Conservation (phyloP, 257 asterid genomes). For the Lithospermum erythrorhizon region DNA sequence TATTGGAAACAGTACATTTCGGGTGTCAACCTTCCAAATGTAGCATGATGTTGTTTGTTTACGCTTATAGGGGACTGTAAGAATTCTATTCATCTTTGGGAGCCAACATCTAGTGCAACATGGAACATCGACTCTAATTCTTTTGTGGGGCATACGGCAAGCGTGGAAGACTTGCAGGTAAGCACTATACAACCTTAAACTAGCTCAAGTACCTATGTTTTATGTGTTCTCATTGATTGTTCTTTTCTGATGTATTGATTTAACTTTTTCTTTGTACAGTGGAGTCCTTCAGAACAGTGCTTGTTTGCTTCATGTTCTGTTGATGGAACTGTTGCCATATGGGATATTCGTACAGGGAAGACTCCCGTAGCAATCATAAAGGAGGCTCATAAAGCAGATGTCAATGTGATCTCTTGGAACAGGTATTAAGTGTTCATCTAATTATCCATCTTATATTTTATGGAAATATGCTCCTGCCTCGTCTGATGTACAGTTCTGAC, state of each 20-base stretch:
- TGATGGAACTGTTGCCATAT: conserved; percentile 66
- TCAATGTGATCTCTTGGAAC: conserved; percentile 96
- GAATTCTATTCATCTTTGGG: conserved; percentile 78
- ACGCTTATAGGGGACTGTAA: conserved; percentile 67
- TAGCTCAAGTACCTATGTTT: neutral
- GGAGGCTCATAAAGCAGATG: conserved; percentile 90
- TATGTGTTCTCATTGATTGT: neutral
- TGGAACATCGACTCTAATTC: conserved; percentile 59
- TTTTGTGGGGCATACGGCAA: conserved; percentile 40
- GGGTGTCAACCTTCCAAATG: neutral
- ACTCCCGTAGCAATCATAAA: conserved; percentile 61
- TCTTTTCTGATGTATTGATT: neutral
- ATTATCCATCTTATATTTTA: neutral
- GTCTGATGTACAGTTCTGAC: conserved; percentile 13
- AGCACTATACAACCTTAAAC: neutral
- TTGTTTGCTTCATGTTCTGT: conserved; percentile 94
- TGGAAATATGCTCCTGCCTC: neutral
- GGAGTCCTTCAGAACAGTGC: conserved; percentile 86
- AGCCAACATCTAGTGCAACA: conserved; percentile 63
- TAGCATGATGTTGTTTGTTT: conserved; percentile 1
- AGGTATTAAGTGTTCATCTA: conserved; percentile 30
- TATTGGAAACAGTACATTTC: neutral
- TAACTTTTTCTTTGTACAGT: conserved; percentile 36
- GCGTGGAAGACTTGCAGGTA: conserved; percentile 93
- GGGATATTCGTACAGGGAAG: conserved; percentile 82